These are phyloP conservation scores for Dentipellis fragilis DNA, from an alignment of 768 basidiomycete species.

Conservation along the genomic window DNA sequence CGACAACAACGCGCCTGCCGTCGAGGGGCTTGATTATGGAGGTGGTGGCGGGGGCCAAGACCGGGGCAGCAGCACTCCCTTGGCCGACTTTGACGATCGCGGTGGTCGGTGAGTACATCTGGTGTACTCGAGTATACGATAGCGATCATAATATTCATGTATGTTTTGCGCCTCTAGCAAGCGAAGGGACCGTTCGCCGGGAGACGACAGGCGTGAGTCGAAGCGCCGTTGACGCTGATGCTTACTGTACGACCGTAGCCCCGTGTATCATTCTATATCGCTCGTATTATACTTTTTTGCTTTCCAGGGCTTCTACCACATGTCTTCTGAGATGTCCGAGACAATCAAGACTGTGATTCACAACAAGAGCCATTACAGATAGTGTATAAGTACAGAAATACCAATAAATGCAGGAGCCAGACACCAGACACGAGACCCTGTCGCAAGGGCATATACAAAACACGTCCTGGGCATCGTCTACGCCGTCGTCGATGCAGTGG, in stretches of 20 bases:
- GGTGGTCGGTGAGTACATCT: constrained; percentile 11
- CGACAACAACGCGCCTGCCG: constrained; percentile 75
- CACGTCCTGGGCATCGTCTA: neutral
- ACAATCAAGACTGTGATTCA: neutral
- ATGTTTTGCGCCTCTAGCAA: constrained; percentile 2
- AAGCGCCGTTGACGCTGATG: constrained; percentile 16
- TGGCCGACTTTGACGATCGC: constrained; percentile 7
- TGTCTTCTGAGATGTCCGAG: too few species aligned
- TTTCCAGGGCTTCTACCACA: neutral
- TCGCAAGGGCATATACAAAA: neutral
- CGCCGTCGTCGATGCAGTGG: constrained; percentile 10
- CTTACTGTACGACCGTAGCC: neutral
- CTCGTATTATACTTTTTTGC: neutral
- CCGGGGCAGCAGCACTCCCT: constrained; percentile 15
- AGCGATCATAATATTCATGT: neutral
- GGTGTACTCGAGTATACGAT: neutral
- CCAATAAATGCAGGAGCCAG: neutral
- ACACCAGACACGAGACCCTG: neutral
- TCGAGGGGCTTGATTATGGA: constrained; percentile 85
- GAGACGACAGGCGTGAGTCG: constrained; percentile 9
- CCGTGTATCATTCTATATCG: neutral
- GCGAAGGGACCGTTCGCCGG: constrained; percentile 14
- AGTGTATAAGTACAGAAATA: neutral
- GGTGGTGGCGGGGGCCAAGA: constrained; percentile 28
- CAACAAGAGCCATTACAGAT: neutral